Conservation (phyloP, 306 rosid species). For the Cercis canadensis region DNA sequence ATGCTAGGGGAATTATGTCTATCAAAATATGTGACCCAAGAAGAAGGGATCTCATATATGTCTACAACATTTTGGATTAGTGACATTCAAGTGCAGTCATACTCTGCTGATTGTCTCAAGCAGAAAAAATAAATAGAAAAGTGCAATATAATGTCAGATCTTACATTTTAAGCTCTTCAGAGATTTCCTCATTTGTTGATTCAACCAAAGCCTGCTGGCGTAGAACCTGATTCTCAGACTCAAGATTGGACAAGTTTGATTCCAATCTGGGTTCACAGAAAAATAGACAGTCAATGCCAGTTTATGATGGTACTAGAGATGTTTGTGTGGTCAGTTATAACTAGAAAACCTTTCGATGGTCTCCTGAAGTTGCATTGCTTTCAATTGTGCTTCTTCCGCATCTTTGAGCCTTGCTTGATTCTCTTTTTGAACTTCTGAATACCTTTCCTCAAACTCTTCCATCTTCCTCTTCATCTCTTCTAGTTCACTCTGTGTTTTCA, state of each 20-base stretch:
- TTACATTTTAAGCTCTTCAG: conserved; percentile 74
- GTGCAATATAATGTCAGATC: conserved; percentile 24
- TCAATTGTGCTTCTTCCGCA: conserved; percentile 74
- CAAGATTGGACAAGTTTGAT: conserved; percentile 73
- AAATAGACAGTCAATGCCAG: conserved; percentile 38
- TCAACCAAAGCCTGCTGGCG: conserved; percentile 85
- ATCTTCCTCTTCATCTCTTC: conserved; percentile 64
- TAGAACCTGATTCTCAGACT: conserved; percentile 88
- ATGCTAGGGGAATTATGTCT: too few species aligned
- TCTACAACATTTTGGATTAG: too few species aligned
- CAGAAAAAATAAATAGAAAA: too few species aligned
- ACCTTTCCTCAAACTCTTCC: conserved; percentile 64
- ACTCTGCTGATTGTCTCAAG: too few species aligned
- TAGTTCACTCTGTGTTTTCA: conserved; percentile 61
- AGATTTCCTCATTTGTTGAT: conserved; percentile 70
- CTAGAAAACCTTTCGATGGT: conserved; percentile 69
- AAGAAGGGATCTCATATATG: too few species aligned
- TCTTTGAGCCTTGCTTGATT: conserved; percentile 65
- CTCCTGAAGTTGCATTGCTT: conserved; percentile 74
- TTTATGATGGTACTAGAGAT: conserved; percentile 26
- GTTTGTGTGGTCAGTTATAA: conserved; percentile 30
- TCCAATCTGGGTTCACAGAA: conserved; percentile 63
- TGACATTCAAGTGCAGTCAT: too few species aligned
- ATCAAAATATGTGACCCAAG: too few species aligned
- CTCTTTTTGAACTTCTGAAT: conserved; percentile 51